These are phyloP conservation scores for Wickerhamiella allomyrinae DNA, from an alignment of 805 yeast species.

Conservation along the genomic window DNA sequence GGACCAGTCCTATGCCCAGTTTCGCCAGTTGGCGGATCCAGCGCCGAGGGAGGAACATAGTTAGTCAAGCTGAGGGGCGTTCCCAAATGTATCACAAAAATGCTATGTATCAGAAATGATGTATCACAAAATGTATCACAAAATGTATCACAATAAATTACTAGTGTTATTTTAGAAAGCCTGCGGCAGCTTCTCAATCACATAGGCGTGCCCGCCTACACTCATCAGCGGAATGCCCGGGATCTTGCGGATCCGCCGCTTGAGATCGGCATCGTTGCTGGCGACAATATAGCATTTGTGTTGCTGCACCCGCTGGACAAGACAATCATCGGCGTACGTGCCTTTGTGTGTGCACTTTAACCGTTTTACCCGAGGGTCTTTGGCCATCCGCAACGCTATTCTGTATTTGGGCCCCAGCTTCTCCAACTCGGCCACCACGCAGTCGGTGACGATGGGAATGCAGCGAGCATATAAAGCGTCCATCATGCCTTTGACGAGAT, in stretches of 20 bases:
- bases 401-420: constrained; percentile 89
- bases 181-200: constrained; percentile 88
- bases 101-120: too few species aligned
- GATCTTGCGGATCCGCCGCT: constrained; percentile 83
- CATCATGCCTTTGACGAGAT: constrained; percentile 93
- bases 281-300: constrained; percentile 97
- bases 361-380: constrained; percentile 82
- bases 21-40: constrained; percentile 8
- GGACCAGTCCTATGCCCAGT: constrained; percentile 7
- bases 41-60: background rate
- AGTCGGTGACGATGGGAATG: constrained; percentile 89
- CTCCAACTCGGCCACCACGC: constrained; percentile 96
- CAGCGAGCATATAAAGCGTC: constrained; percentile 88
- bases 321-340: constrained; percentile 95
- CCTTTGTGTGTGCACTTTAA: constrained; percentile 87
- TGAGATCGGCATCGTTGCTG: constrained; percentile 93
- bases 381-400: constrained; percentile 82
- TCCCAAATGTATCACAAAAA: too few species aligned
- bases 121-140: too few species aligned
- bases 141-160: too few species aligned
- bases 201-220: constrained; percentile 87
- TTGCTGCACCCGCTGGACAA: constrained; percentile 83
- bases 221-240: constrained; percentile 97
- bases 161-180: constrained; percentile 35
- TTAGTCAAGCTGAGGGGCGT: too few species aligned